A percentile compares a stretch with the other conserved stretches of the same genome.
Evolutionary conservation across 2,329 filamentous ascomycete species (phyloP).

Genomic region (Cytospora paraplurivora): DNA sequence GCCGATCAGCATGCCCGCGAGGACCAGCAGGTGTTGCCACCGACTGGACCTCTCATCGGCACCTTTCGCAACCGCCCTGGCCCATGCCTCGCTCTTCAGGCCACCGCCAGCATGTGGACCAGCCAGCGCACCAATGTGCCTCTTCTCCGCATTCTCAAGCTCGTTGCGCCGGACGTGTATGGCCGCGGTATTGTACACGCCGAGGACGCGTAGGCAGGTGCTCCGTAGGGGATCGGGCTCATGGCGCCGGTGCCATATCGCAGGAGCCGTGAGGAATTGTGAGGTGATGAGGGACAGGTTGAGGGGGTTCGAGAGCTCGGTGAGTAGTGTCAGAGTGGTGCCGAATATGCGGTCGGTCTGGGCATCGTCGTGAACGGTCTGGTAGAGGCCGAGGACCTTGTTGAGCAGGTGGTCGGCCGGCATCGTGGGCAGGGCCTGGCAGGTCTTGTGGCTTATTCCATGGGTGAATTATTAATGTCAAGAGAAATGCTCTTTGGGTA

Average conservation of each 20-base stretch:
- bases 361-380: conserved; percentile 53
- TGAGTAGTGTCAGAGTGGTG: conserved; percentile 68
- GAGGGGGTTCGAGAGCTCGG: conserved; percentile 71
- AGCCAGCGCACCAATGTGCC: conserved; percentile 14
- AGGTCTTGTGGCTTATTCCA: background rate
- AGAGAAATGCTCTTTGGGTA: too few relatives aligned
- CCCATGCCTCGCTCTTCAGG: conserved; percentile 55
- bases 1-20: conserved; percentile 77
- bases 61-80: conserved; percentile 58
- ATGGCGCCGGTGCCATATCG: conserved; percentile 63
- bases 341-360: conserved; percentile 62
- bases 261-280: conserved; percentile 70
- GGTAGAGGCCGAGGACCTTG: conserved; percentile 63
- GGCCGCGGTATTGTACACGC: conserved; percentile 71
- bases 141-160: conserved; percentile 41
- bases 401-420: conserved; percentile 67
- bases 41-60: conserved; percentile 62
- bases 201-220: conserved; percentile 66
- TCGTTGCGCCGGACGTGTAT: conserved; percentile 55
- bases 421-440: conserved; percentile 47
- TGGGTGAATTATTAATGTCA: background rate
- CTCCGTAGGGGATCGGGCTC: conserved; percentile 60
- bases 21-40: conserved; percentile 83
- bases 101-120: conserved; percentile 43
- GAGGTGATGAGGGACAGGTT: conserved; percentile 74